Base-by-base conservation (phyloP, 2,329 filamentous ascomycete species). In the Claviceps maximensis region DNA sequence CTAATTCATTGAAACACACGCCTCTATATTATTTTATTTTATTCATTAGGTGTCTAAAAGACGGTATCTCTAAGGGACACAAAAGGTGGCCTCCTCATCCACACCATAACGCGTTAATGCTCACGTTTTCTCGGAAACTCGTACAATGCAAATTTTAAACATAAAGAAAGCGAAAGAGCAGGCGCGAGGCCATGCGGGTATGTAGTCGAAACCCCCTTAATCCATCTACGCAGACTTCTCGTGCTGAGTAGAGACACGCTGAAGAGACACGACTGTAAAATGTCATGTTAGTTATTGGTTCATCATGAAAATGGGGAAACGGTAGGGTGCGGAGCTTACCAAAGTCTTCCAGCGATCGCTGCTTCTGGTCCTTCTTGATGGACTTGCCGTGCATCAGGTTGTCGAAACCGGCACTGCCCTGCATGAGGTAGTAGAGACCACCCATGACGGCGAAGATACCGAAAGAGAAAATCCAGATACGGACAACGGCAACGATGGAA, bases 351-450 rank as follows among this genome's bases (percentile, higher is more conserved):
- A 91, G 78, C 47, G 84, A 87, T 62, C 87, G 79, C 74, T 91
- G 87, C 78, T 88, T 90, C 71, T 84, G 78, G 72, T 82, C 84
- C 70, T 84, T 83, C 78, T 89, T 89, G 60, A 82, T 81, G 57
- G 83, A 86, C 76, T 90, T 90, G 67, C 88, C 87, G 73, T 95
- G 88, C 86, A 95, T 93, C 58, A 95, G 77, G 74, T 93, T 91
- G 72, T 95, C 87, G 69, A 95, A 95, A 57, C 84, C 84, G 57
- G 79, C 71, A 63, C 83, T 89, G 68, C 86, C 86, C 69, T 91
- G 84, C 65, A 95, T 80, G 63, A 93, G 78, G 74, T 89, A 90
- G 70, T 74, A 74, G 42, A 84, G 70, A 67, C 80, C 82, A 63
- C 83, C 86, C 79, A 91, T 82, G 65, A 89, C 78, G 67, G 84